Evolutionary conservation across 352 stramenopile genomes (phyloP).

Genomic region (Globisporangium heterothallicum): DNA sequence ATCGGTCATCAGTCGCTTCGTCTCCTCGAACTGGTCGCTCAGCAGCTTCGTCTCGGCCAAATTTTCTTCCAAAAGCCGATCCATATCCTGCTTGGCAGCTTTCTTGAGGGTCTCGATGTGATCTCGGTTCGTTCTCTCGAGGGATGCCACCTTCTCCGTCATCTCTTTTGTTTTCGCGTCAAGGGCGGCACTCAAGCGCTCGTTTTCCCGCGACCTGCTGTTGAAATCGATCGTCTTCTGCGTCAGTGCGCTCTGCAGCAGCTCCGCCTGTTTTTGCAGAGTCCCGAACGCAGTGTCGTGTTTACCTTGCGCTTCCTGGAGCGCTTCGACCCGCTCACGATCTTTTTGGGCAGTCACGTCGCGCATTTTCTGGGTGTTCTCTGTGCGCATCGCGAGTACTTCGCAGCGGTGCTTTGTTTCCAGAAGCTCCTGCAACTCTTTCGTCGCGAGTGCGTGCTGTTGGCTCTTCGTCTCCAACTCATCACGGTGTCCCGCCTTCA

Average conservation of each 20-base stretch:
- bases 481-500: conserved; percentile 8
- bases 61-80: conserved; percentile 64
- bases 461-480: conserved; percentile 16
- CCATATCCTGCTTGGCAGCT: conserved; percentile 59
- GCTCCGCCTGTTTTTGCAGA: conserved; percentile 22
- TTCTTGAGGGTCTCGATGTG: conserved; percentile 49
- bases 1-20: conserved; percentile 42
- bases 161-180: conserved; percentile 31
- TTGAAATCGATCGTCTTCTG: conserved; percentile 29
- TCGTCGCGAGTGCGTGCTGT: conserved; percentile 20
- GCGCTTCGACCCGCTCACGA: conserved; percentile 19
- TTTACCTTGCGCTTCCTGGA: conserved; percentile 20
- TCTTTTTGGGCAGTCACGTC: conserved; percentile 35
- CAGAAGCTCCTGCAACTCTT: conserved; percentile 21
- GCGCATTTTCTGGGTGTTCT: conserved; percentile 28
- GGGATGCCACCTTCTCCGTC: conserved; percentile 19
- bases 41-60: conserved; percentile 53
- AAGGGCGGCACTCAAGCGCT: conserved; percentile 23
- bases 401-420: conserved; percentile 22
- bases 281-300: conserved; percentile 24
- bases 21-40: conserved; percentile 72
- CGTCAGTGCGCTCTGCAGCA: conserved; percentile 18
- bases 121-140: conserved; percentile 37
- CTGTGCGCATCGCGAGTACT: conserved; percentile 23
- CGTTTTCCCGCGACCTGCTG: conserved; percentile 20